phyloP scores from a whole-genome alignment of 2,329 filamentous ascomycete species.

The Catunica adiposa region DNA sequence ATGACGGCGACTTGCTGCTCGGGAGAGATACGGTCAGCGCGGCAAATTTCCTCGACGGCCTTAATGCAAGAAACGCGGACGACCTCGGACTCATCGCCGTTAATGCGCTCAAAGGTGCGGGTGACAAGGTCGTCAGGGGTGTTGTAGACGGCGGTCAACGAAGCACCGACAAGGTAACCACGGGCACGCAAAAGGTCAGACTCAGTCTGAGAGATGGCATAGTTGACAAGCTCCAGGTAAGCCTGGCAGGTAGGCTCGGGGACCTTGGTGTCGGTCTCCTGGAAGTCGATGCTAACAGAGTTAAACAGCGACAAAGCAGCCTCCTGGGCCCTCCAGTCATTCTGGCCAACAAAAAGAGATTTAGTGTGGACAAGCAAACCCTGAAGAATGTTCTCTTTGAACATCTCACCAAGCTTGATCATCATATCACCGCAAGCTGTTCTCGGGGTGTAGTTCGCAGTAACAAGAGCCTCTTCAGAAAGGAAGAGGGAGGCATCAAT shows the following conservation, averaged over 20 bases:
- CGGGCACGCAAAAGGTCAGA: conserved; percentile 69
- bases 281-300: conserved; percentile 26
- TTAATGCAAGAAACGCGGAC: conserved; percentile 88
- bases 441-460: conserved; percentile 87
- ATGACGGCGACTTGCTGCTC: conserved; percentile 46
- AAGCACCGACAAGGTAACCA: conserved; percentile 73
- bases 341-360: conserved; percentile 46
- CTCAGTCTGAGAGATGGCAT: conserved; percentile 50
- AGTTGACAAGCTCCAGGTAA: conserved; percentile 67
- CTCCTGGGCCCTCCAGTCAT: conserved; percentile 51
- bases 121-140: conserved; percentile 52
- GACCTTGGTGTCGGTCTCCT: conserved; percentile 64
- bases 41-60: conserved; percentile 54
- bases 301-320: conserved; percentile 73
- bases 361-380: conserved; percentile 65
- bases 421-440: conserved; percentile 84
- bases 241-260: conserved; percentile 55
- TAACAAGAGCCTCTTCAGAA: conserved; percentile 86
- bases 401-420: conserved; percentile 86
- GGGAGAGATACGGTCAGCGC: conserved; percentile 31
- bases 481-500: conserved; percentile 92
- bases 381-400: conserved; percentile 57
- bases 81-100: conserved; percentile 62
- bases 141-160: conserved; percentile 52
- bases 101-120: conserved; percentile 58